Evolutionary conservation across 768 basidiomycete species (phyloP), one percentile per base, ranked within the genome.

Genomic region (Lentinula aciculospora): DNA sequence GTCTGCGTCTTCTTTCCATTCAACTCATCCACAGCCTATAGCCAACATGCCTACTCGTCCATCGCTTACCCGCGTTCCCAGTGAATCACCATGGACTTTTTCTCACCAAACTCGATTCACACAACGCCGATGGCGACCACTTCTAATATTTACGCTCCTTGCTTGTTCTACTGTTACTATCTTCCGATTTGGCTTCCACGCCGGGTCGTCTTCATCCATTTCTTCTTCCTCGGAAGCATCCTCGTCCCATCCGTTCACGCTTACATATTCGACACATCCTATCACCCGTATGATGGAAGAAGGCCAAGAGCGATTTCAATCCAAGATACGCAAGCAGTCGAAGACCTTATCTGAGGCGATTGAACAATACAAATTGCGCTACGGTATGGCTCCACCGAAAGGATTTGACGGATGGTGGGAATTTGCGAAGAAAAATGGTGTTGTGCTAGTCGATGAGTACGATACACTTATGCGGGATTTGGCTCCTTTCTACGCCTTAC

Each of bases 321-420:
- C 73, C 29, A 80, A 88, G 63, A 71, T 98, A 28, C 74, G 73
- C 1, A 75, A 76, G 51, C 97, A 98, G 74, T 94, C 91, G 69
- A 83, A 80, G 65, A 88, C 91, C 0, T 76, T 98, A 32, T 74
- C 75, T 39, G 82, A 83, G 27, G 96, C 96, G 0, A 91, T 92
- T 0, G 69, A 71, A 8, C 93, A 96, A 69, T 99, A 99, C 72
- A 82, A 75, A 62, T 73, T 79, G 56, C 78, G 94, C 58, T 94
- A 96, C 69, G 75, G 75, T 9, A 81, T 89, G 36, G 71, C 83
- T 36, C 97, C 97, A 3, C 96, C 97, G 0, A 82, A 79, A 42
- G 96, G 94, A 1, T 99, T 98, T 62, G 95, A 94, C 67, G 73
- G 80, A 27, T 98, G 96, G 96, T 96, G 85, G 82, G 67, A 71